Base-by-base conservation (phyloP, 2,329 filamentous ascomycete genomes). In the Penicillium sp. region DNA sequence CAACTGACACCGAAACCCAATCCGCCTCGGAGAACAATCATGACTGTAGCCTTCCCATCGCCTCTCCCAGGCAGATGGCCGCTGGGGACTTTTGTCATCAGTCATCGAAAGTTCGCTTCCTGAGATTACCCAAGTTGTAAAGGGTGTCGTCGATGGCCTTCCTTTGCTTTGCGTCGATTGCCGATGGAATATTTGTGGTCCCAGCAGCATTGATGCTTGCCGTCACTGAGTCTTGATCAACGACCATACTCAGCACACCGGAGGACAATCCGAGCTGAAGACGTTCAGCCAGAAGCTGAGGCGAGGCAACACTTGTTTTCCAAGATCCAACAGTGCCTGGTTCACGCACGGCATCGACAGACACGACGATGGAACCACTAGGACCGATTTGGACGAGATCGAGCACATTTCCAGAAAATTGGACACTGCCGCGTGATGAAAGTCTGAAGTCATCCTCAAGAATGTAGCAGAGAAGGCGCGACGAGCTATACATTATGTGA, bases 381-480 rank as follows among this genome's bases (percentile, higher is more conserved):
- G 65, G 60, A 36, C 60, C 56, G 9, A 62, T 46, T n/a, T 51
- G 45, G 13, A 69, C 59, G n/a, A 80, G 58, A 60, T 83, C 79
- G 4, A 91, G 76, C 1, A 83, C 78, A 58, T 87, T 89, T 6
- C 85, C 85, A 2, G 76, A 72, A 4, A 88, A 66, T 35, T 73
- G 66, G 45, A 88, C 60, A 43, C 76, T 77, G 39, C 75, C 68
- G 6, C 67, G 65, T 51, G 78, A 71, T 7, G 71, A 65, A 36
- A 88, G 71, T 11, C 63, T 67, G 51, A 76, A 77, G 42, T 78
- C 65, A 1, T 64, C 51, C n/a, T 66, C 65, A 5, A 86, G 72
- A n/a, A 70, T 68, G 70, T 85, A 86, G 47, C 79, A 70, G 66
- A 91, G 83, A 7, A 94, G 56, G 76, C 72, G 68, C 85, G 84